Percentiles rank a stretch among this genome's conserved stretches.
Conservation (phyloP, 2,329 filamentous ascomycete species). For the Fusarium sp. region DNA sequence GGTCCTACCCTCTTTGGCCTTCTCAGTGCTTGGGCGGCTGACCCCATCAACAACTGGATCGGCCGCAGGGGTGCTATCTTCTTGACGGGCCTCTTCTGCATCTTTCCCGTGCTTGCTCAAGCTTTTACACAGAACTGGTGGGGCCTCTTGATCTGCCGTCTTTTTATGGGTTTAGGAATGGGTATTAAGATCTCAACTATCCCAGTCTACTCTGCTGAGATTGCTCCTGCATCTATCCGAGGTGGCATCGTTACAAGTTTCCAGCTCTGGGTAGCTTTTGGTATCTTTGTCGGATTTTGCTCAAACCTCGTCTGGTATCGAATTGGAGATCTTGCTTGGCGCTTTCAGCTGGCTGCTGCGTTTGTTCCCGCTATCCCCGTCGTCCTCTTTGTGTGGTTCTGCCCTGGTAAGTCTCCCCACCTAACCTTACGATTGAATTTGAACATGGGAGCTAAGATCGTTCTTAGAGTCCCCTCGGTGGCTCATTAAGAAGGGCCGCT, state of each 20-base stretch:
- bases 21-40: slow-evolving; percentile 43
- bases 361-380: slow-evolving; percentile 72
- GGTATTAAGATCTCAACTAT: slow-evolving; percentile 61
- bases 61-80: slow-evolving; percentile 58
- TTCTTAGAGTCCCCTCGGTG: slow-evolving; percentile 68
- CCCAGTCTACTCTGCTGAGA: slow-evolving; percentile 64
- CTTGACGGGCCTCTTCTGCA: slow-evolving; percentile 64
- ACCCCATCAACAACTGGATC: slow-evolving; percentile 52
- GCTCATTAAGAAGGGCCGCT: slow-evolving; percentile 70
- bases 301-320: slow-evolving; percentile 72
- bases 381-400: slow-evolving; percentile 65
- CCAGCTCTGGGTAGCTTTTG: slow-evolving; percentile 61
- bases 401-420: slow-evolving; percentile 59
- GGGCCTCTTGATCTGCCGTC: slow-evolving; percentile 53
- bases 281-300: slow-evolving; percentile 73
- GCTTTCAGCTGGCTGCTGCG: slow-evolving; percentile 71
- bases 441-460: not conserved
- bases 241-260: slow-evolving; percentile 63
- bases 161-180: slow-evolving; percentile 70
- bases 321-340: slow-evolving; percentile 67
- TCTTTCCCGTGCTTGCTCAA: slow-evolving; percentile 65
- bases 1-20: slow-evolving; percentile 39
- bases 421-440: rapidly evolving
- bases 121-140: slow-evolving; percentile 64
- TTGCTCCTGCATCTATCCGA: slow-evolving; percentile 59